A percentile compares a stretch with the other conserved stretches of the same genome.
Evolutionary conservation across 495 filamentous ascomycete species (phyloP).

Genomic region (Stereocaulon alpinum): DNA sequence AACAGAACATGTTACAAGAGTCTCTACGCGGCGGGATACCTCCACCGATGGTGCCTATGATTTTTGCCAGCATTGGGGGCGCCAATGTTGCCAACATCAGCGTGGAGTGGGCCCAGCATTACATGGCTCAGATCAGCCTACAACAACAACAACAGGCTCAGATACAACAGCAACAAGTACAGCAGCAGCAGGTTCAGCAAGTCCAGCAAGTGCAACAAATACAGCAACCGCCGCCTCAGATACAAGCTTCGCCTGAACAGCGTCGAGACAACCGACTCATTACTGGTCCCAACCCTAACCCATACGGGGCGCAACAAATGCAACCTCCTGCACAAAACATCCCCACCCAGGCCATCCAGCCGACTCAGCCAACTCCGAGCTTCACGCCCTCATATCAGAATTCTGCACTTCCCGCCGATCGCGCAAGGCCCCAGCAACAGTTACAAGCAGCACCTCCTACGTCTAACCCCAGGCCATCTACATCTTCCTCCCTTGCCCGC

Average conservation of each 20-base stretch:
- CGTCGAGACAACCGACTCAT: conserved; percentile 28
- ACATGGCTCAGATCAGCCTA: conserved; percentile 37
- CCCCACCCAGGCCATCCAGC: conserved; percentile 12
- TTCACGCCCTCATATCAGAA: conserved; percentile 30
- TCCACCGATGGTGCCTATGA: conserved; percentile 74
- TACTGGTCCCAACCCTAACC: conserved; percentile 29
- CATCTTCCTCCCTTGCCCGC: conserved; percentile 38
- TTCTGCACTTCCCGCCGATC: conserved; percentile 23
- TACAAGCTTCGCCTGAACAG: conserved; percentile 25
- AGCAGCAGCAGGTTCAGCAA: conserved; percentile 35
- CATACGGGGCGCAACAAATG: conserved; percentile 27
- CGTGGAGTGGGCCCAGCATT: conserved; percentile 68
- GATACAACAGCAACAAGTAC: conserved; percentile 41
- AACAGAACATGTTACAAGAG: conserved; percentile 74
- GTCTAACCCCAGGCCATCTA: conserved; percentile 27
- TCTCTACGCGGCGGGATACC: conserved; percentile 74
- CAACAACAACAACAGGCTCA: conserved; percentile 36
- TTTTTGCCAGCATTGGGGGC: conserved; percentile 74
- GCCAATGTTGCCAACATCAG: conserved; percentile 49
- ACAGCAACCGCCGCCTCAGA: conserved; percentile 30
- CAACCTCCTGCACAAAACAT: conserved; percentile 17
- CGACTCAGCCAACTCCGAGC: conserved; percentile 12
- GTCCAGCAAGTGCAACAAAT: conserved; percentile 42
- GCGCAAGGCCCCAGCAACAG: conserved; percentile 27
- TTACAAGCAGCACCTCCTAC: conserved; percentile 23